Evolutionary conservation across 352 stramenopile genomes (phyloP).

Genomic region (Pythium rishiriense): DNA sequence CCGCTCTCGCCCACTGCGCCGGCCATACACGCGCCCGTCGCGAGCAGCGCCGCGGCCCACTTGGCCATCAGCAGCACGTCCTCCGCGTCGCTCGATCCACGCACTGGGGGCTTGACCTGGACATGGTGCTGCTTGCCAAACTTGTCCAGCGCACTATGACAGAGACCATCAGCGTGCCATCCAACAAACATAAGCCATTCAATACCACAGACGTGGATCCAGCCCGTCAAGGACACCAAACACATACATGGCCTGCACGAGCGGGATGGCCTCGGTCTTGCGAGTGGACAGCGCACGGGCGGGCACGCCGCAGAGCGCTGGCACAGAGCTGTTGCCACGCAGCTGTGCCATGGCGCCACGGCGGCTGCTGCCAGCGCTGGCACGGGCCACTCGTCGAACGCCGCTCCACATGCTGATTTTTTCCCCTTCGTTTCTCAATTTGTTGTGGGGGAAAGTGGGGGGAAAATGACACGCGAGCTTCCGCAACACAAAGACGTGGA

Average conservation of each 20-base stretch:
- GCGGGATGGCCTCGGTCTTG: slow-evolving; percentile 19
- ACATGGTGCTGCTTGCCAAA: slow-evolving; percentile 34
- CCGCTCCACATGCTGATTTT: slow-evolving; percentile 5
- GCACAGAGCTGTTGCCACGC: slow-evolving; percentile 36
- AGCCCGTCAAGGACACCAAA: too few relatives aligned
- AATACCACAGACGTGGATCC: not conserved
- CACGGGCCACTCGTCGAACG: slow-evolving; percentile 8
- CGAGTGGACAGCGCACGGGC: slow-evolving; percentile 16
- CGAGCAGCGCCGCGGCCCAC: slow-evolving; percentile 35
- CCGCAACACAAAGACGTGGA: slow-evolving; percentile 16
- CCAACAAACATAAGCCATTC: not conserved
- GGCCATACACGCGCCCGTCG: slow-evolving; percentile 29
- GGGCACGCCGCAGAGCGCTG: slow-evolving; percentile 33
- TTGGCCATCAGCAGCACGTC: slow-evolving; percentile 28
- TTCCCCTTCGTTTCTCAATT: not conserved
- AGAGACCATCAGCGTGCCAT: not conserved
- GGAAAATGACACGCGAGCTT: slow-evolving; percentile 26
- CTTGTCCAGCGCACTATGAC: slow-evolving; percentile 25
- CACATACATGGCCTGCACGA: slow-evolving; percentile 29
- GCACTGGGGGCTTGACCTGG: slow-evolving; percentile 16
- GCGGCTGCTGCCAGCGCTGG: slow-evolving; percentile 29
- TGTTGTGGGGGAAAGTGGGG: not conserved
- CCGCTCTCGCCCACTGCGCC: slow-evolving; percentile 23
- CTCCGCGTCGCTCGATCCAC: not conserved
- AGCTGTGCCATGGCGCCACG: not conserved